Percentiles rank a stretch among this genome's conserved stretches.
Evolutionary conservation across 2,329 filamentous ascomycete genomes (phyloP).

Genomic region (Helotiales sp.): DNA sequence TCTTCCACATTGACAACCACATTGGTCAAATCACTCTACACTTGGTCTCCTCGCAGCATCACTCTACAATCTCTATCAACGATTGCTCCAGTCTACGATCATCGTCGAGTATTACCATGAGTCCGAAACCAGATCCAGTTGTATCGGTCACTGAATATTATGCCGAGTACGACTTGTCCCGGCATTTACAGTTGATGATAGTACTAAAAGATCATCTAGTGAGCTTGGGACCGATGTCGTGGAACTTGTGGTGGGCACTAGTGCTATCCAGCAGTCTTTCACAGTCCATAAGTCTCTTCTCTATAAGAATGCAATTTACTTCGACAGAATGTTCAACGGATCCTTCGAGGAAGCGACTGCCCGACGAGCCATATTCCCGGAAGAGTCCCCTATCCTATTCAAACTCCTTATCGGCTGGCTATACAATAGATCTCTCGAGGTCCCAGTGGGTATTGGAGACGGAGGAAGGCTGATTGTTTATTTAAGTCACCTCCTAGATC

Average conservation of each 20-base stretch:
- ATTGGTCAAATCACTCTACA: no score
- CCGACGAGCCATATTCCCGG: not conserved
- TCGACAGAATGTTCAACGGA: slow-evolving; percentile 5
- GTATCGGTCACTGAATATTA: no score
- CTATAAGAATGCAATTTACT: not conserved
- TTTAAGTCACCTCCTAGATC: not conserved
- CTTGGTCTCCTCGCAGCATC: no score
- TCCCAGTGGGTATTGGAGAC: not conserved
- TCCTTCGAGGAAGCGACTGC: not conserved
- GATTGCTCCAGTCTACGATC: no score
- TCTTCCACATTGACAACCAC: no score
- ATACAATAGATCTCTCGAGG: not conserved
- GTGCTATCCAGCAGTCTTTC: not conserved
- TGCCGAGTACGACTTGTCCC: no score
- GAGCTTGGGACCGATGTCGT: not conserved
- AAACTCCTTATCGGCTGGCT: slow-evolving; percentile 1
- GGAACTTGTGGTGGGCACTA: not conserved
- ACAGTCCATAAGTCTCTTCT: not conserved
- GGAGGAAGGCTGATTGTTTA: not conserved
- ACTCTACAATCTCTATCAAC: no score
- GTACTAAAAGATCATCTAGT: not conserved
- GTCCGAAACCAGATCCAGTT: no score
- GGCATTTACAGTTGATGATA: no score
- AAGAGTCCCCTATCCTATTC: not conserved
- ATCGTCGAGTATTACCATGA: no score